phyloP scores from a whole-genome alignment of 371 early-diverging fungal species.

The Circinella minor region DNA sequence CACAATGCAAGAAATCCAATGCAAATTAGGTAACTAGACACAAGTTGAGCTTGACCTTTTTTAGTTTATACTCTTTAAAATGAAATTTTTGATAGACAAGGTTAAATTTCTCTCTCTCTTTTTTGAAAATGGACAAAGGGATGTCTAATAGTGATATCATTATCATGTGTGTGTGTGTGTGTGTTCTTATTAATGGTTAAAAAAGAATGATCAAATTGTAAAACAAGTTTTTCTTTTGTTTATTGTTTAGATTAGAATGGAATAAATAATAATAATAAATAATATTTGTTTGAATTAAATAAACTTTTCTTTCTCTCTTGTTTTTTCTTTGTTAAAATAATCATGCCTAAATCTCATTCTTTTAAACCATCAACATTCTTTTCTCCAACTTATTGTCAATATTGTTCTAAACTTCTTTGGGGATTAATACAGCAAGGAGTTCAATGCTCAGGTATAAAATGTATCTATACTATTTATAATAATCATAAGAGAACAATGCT shows the following conservation, averaged over 20 bases:
- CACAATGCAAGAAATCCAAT: background rate
- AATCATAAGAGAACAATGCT: background rate
- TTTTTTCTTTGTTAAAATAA: background rate
- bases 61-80: background rate
- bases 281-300: too few relatives aligned
- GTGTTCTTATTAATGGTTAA: too few relatives aligned
- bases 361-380: slow-evolving; percentile 26
- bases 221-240: too few relatives aligned
- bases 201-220: too few relatives aligned
- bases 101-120: too few relatives aligned
- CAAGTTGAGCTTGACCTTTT: background rate
- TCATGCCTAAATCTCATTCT: slow-evolving; percentile 18
- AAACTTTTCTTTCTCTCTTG: background rate
- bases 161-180: too few relatives aligned
- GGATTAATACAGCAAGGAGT: slow-evolving; percentile 22
- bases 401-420: slow-evolving; percentile 29
- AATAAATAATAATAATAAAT: too few relatives aligned
- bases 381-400: slow-evolving; percentile 26
- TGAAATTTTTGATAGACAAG: too few relatives aligned
- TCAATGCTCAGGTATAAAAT: slow-evolving; percentile 14
- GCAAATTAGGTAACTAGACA: background rate
- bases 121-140: too few relatives aligned
- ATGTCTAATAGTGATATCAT: too few relatives aligned
- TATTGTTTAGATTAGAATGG: too few relatives aligned
- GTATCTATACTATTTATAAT: background rate